Base-by-base conservation (phyloP, 768 basidiomycete species). In the Rhizopogon roseolus region DNA sequence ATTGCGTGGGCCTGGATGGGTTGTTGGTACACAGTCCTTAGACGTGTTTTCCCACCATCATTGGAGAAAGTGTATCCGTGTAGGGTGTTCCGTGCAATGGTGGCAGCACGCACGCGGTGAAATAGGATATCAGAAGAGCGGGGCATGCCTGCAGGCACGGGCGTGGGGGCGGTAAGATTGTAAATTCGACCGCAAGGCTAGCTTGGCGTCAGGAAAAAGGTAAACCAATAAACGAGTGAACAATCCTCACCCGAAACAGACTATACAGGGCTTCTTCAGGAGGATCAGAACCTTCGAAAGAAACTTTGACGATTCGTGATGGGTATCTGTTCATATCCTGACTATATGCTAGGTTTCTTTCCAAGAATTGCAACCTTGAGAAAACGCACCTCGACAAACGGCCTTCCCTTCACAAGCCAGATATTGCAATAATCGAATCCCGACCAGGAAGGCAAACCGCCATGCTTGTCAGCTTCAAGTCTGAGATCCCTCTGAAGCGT, bases 321-420 rank as follows among this genome's bases (percentile, higher is more conserved):
- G 93, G 85, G 66, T 84, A 96, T 50, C 90, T 77, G 54, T 85
- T 76, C 82, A 98, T 84, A 59, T 98, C 96, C 90, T 95, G 57
- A 16, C 56, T 32, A 16, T 16, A 3, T 19, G 57, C 27, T 49
- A 56, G 22, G 22, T 22, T 22, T 22, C 22, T 22, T 22, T 22
- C 22, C 22, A 38, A 29, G 41, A 53, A 37, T 42, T 7, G 16
- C 6, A 29, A 13, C 11, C 22, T 22, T 38, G 17, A 45, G n/a
- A 10, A 17, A 42, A 64, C 72, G 28, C 49, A 89, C 90, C 77
- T 95, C 93, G 62, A 75, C 73, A 89, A 90, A 95, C 0, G 93
- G 92, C 5, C 71, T 73, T 1, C 92, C 91, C 66, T 78, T 81
- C 36, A 92, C 90, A 17, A 87, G 64, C 88, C 89, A 91, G 11